phyloP scores from a whole-genome alignment of 2,329 filamentous ascomycete species.

The Alternaria hordeiaustralica region DNA sequence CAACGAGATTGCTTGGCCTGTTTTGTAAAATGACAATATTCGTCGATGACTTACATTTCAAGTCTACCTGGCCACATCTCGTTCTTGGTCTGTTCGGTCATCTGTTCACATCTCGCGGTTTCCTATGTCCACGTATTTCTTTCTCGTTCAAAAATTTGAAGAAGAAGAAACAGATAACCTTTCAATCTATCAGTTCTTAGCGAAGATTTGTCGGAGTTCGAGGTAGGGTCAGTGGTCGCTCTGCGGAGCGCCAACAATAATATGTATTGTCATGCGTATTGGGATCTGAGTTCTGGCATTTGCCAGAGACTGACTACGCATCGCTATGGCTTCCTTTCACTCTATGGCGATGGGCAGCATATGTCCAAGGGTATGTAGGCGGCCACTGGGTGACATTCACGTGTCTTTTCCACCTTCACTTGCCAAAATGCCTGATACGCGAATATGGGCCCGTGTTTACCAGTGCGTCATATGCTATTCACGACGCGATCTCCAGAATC shows the following conservation, averaged over 20 bases:
- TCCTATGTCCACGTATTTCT: background rate
- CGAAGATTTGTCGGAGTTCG: background rate
- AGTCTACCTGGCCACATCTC: background rate
- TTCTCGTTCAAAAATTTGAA: background rate
- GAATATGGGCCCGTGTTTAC: background rate
- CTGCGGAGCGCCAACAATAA: background rate
- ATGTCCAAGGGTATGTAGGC: background rate
- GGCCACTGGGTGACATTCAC: background rate
- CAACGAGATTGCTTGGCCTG: background rate
- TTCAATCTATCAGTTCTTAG: background rate
- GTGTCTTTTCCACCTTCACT: background rate
- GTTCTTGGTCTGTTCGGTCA: background rate
- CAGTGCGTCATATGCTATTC: background rate
- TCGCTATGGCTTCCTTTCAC: background rate
- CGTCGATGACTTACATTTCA: background rate
- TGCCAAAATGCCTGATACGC: background rate
- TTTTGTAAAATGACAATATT: background rate
- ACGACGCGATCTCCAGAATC: background rate
- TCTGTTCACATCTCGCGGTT: background rate
- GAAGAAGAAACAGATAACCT: background rate
- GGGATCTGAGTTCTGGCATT: background rate
- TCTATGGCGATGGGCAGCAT: background rate
- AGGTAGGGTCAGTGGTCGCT: background rate
- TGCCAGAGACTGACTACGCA: background rate
- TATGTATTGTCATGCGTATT: background rate